A percentile compares a stretch with the other conserved stretches of the same genome.
These are phyloP conservation scores for Saccharomycopsis amapae DNA, from an alignment of 805 yeast species.

Conservation along the genomic window DNA sequence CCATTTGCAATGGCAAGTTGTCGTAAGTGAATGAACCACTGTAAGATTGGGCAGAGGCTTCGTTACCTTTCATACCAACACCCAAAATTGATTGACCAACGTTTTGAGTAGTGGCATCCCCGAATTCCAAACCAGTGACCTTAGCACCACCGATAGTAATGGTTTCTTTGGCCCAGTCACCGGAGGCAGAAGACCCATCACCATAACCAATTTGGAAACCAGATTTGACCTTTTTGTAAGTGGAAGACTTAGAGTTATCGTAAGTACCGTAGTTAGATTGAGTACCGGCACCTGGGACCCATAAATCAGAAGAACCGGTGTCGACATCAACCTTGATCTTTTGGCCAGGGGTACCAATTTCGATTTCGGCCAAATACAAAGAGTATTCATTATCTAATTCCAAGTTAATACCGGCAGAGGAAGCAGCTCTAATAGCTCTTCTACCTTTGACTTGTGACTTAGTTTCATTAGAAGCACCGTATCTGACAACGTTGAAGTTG, in stretches of 20 bases:
- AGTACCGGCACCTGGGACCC: too few species aligned
- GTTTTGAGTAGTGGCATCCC: slow-evolving; percentile 17
- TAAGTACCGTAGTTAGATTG: too few species aligned
- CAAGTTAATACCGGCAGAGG: slow-evolving; percentile 9
- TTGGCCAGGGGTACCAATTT: too few species aligned
- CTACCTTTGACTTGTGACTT: too few species aligned
- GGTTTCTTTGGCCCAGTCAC: slow-evolving; percentile 32
- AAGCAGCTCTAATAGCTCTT: not conserved
- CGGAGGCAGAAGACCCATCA: slow-evolving; percentile 43
- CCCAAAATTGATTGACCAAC: slow-evolving; percentile 45
- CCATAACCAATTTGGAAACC: too few species aligned
- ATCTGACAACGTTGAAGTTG: too few species aligned
- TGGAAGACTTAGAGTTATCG: too few species aligned
- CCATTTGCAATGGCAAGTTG: slow-evolving; percentile 30
- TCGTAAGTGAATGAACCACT: slow-evolving; percentile 39
- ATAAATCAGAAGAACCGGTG: too few species aligned
- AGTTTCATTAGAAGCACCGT: too few species aligned
- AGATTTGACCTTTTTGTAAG: too few species aligned
- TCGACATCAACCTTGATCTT: too few species aligned
- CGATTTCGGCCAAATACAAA: slow-evolving; percentile 27
- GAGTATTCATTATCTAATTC: slow-evolving; percentile 15
- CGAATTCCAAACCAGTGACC: slow-evolving; percentile 9
- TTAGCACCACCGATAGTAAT: slow-evolving; percentile 12
- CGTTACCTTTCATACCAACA: slow-evolving; percentile 63
- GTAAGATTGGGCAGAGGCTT: slow-evolving; percentile 51